These are phyloP conservation scores for Colletotrichum musae DNA, from an alignment of 2,329 filamentous ascomycete genomes.

Conservation along the genomic window DNA sequence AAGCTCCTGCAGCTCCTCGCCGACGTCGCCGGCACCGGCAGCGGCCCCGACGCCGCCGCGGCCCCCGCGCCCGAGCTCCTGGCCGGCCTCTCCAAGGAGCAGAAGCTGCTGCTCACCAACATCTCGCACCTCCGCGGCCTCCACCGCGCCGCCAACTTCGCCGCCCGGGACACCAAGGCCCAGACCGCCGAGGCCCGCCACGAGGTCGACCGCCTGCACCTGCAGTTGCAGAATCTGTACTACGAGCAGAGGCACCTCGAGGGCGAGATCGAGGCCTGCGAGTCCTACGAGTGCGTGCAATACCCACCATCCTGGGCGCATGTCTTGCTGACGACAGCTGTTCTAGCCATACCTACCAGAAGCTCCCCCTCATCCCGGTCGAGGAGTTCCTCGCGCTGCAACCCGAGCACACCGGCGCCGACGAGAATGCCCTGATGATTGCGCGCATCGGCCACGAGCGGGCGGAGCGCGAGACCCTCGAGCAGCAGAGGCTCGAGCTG, in stretches of 20 bases:
- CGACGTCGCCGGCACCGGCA: constrained; percentile 58
- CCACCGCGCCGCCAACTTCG: constrained; percentile 85
- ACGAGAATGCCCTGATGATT: constrained; percentile 88
- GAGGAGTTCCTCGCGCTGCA: constrained; percentile 85
- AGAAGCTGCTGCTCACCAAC: constrained; percentile 85
- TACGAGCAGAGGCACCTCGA: constrained; percentile 95
- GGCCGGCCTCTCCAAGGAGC: constrained; percentile 78
- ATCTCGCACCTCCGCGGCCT: constrained; percentile 85
- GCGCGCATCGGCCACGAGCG: constrained; percentile 94
- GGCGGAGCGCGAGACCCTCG: constrained; percentile 84
- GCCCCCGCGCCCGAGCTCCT: constrained; percentile 63
- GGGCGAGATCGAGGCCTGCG: constrained; percentile 91
- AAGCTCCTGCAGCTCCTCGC: constrained; percentile 71
- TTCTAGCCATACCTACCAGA: constrained; percentile 85
- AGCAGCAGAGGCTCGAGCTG: constrained; percentile 85
- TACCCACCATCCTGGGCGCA: no score
- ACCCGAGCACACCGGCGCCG: constrained; percentile 79
- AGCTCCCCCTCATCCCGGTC: constrained; percentile 85
- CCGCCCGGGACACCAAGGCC: constrained; percentile 87
- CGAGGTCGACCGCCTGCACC: constrained; percentile 91
- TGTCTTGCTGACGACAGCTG: constrained; percentile 41
- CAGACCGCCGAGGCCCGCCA: constrained; percentile 88
- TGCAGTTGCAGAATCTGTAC: constrained; percentile 95
- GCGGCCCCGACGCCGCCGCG: constrained; percentile 59
- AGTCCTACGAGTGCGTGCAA: constrained; percentile 85